Percentiles rank a stretch among this genome's conserved stretches.
Conservation (phyloP, 2,329 filamentous ascomycete genomes). For the Hawksworthiomyces lignivorus region DNA sequence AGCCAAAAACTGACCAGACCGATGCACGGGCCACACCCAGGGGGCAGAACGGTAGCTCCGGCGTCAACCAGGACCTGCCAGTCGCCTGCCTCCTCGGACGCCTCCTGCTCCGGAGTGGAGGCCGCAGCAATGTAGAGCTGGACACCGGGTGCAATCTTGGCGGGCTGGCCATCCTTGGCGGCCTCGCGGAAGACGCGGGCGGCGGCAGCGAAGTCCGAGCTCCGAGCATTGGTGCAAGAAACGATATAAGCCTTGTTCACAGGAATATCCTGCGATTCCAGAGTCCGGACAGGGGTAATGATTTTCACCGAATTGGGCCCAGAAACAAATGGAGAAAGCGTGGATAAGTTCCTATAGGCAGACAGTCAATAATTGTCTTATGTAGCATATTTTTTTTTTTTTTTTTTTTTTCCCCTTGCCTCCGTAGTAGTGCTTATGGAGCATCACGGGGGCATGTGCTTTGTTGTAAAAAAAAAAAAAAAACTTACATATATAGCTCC, state of each 20-base stretch:
- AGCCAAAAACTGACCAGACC: constrained; percentile 62
- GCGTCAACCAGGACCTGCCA: constrained; percentile 79
- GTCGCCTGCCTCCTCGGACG: constrained; percentile 71
- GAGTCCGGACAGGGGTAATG: constrained; percentile 65
- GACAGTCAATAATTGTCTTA: too few relatives aligned
- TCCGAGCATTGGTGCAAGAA: constrained; percentile 80
- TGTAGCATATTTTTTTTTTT: too few relatives aligned
- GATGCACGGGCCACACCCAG: constrained; percentile 80
- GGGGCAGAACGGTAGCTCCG: constrained; percentile 63
- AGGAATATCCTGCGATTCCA: constrained; percentile 66
- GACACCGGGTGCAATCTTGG: constrained; percentile 68
- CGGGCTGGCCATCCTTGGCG: constrained; percentile 52
- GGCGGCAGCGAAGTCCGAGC: constrained; percentile 73
- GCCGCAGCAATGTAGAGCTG: constrained; percentile 87
- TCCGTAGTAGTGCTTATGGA: too few relatives aligned
- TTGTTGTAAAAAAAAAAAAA: too few relatives aligned
- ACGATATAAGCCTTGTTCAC: constrained; percentile 82
- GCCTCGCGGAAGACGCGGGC: constrained; percentile 80
- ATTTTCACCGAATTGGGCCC: constrained; percentile 91
- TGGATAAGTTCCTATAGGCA: constrained; percentile 78
- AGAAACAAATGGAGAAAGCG: constrained; percentile 73
- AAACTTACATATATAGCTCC: constrained; percentile 55
- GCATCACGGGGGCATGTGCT: too few relatives aligned
- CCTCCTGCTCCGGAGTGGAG: constrained; percentile 66
- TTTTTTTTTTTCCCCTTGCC: too few relatives aligned